Percentiles rank a stretch among this genome's conserved stretches.
Evolutionary conservation across 2,329 filamentous ascomycete species (phyloP).

Genomic region (Bretziella fagacearum): DNA sequence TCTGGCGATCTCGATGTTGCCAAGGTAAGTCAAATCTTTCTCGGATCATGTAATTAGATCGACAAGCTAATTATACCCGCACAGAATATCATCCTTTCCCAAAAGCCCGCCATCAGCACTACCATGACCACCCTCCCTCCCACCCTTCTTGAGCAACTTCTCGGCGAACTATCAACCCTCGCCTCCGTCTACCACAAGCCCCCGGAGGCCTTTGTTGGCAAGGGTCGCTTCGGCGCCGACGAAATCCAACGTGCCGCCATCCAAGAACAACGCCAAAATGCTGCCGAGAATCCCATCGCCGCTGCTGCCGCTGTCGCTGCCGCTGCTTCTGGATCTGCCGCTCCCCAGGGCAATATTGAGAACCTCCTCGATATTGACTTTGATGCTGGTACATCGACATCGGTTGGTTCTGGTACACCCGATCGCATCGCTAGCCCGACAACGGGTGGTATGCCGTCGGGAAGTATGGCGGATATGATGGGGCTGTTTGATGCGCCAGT

Average conservation of each 20-base stretch:
- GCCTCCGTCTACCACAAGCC: constrained; percentile 98
- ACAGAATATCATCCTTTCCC: constrained; percentile 69
- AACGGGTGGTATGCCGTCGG: constrained; percentile 25
- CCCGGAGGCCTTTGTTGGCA: constrained; percentile 92
- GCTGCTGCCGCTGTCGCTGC: constrained; percentile 53
- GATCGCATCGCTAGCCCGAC: constrained; percentile 51
- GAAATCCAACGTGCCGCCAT: constrained; percentile 90
- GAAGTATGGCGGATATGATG: constrained; percentile 46
- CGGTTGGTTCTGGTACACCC: constrained; percentile 54
- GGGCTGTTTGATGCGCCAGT: constrained; percentile 53
- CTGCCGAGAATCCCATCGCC: constrained; percentile 83
- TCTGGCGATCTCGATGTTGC: constrained; percentile 83
- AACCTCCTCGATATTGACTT: constrained; percentile 95
- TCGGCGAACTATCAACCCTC: constrained; percentile 80
- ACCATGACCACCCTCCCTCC: constrained; percentile 83
- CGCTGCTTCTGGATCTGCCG: constrained; percentile 37
- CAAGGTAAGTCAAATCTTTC: constrained; percentile 39
- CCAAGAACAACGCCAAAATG: constrained; percentile 86
- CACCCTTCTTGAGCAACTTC: constrained; percentile 71
- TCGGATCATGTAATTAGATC: background rate
- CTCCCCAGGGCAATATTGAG: constrained; percentile 63
- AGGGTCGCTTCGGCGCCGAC: constrained; percentile 84
- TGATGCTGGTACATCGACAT: constrained; percentile 84
- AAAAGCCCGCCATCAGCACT: constrained; percentile 84
- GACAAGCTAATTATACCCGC: constrained; percentile 3